Conservation (phyloP, 78 protist genomes). For the Paratrimastix pyriformis region DNA sequence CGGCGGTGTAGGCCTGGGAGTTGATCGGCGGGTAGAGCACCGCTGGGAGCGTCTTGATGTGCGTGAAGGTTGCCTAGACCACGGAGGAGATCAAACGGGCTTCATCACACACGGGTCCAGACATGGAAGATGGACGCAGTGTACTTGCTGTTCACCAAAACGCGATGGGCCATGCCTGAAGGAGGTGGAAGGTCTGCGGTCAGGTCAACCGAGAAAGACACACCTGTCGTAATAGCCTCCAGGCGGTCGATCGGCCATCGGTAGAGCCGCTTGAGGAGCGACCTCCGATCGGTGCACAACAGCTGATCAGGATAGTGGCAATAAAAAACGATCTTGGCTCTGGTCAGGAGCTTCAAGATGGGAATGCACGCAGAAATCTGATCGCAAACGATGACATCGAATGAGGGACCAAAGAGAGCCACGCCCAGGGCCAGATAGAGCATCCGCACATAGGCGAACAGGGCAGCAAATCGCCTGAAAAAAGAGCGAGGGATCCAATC, state of each 20-base stretch:
- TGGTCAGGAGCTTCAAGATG: constrained; percentile 23
- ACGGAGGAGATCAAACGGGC: constrained; percentile 43
- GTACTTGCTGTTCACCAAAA: constrained; percentile 55
- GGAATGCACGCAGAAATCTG: constrained; percentile 61
- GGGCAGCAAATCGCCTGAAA: constrained; percentile 31
- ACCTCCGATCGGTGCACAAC: constrained; percentile 28
- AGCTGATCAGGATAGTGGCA: constrained; percentile 95
- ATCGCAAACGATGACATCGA: constrained; percentile 58
- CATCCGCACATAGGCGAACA: constrained; percentile 70
- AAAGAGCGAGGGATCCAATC: constrained; percentile 1
- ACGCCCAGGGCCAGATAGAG: constrained; percentile 47
- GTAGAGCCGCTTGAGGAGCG: constrained; percentile 50
- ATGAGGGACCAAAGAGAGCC: neutral
- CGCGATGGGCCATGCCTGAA: constrained; percentile 35
- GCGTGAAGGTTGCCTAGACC: constrained; percentile 29
- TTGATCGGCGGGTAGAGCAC: constrained; percentile 68
- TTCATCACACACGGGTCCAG: neutral
- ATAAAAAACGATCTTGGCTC: constrained; percentile 66
- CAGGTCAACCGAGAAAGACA: neutral
- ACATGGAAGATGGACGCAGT: neutral
- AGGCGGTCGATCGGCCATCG: constrained; percentile 77
- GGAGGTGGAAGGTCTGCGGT: neutral
- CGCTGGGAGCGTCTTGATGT: neutral
- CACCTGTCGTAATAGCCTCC: constrained; percentile 67
- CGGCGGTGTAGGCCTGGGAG: no score